A percentile compares a stretch with the other conserved stretches of the same genome.
Conservation (phyloP, 2,329 filamentous ascomycete species). For the Lasiodiplodia sp. region DNA sequence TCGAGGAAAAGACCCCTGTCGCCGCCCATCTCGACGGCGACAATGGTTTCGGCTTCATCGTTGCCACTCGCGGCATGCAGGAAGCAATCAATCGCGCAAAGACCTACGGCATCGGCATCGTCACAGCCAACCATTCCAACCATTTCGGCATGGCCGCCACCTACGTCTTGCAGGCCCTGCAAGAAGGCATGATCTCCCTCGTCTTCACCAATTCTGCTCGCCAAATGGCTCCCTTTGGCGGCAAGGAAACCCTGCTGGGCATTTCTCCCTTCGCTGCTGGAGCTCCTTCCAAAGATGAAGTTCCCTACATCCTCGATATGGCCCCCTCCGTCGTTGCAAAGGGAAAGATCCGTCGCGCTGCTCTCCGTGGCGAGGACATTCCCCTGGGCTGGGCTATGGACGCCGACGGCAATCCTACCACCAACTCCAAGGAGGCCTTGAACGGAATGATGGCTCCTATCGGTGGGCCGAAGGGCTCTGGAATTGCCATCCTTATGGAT, state of each 20-base stretch:
- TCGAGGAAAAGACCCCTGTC: conserved; percentile 38
- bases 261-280: conserved; percentile 32
- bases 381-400: conserved; percentile 38
- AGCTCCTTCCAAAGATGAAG: conserved; percentile 22
- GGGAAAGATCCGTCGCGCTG: conserved; percentile 38
- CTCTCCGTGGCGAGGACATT: conserved; percentile 37
- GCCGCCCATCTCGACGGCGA: conserved; percentile 39
- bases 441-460: conserved; percentile 35
- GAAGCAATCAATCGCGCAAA: conserved; percentile 32
- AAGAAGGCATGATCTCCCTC: conserved; percentile 67
- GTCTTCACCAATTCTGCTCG: conserved; percentile 71
- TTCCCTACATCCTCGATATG: conserved; percentile 38
- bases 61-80: conserved; percentile 36
- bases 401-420: conserved; percentile 34
- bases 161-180: conserved; percentile 36
- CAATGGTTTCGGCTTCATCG: conserved; percentile 43
- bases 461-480: conserved; percentile 33
- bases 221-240: conserved; percentile 46
- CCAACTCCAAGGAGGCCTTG: conserved; percentile 35
- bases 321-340: conserved; percentile 36
- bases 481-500: conserved; percentile 32
- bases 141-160: conserved; percentile 42
- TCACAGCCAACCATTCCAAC: conserved; percentile 36
- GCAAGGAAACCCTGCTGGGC: conserved; percentile 30
- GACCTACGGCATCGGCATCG: conserved; percentile 37